phyloP scores from a whole-genome alignment of 1,284 basidiomycete species.

The Rhizopogon parksii region DNA sequence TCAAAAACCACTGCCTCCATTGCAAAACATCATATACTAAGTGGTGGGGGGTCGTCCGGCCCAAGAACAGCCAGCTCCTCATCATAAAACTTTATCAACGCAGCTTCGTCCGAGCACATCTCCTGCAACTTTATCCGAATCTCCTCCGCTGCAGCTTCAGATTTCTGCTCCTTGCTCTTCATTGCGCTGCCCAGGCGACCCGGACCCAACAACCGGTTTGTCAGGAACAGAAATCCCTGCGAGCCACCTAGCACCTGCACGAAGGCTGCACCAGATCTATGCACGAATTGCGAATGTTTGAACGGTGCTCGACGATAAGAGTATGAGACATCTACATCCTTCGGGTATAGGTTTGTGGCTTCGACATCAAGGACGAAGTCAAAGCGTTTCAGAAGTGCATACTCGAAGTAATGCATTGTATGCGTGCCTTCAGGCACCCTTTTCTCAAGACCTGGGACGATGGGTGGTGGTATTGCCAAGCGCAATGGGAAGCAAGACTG shows the following conservation, averaged over 20 bases:
- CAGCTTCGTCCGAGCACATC: constrained; percentile 59
- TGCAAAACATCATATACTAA: constrained; percentile 33
- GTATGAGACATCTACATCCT: constrained; percentile 79
- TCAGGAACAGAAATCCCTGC: constrained; percentile 80
- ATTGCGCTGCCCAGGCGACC: constrained; percentile 51
- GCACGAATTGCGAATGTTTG: constrained; percentile 83
- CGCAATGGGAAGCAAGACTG: constrained; percentile 81
- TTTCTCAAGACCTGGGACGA: constrained; percentile 61
- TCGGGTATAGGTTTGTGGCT: constrained; percentile 68
- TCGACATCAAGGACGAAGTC: constrained; percentile 87
- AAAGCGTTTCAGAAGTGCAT: constrained; percentile 68
- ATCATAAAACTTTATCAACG: constrained; percentile 63
- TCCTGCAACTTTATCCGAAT: constrained; percentile 53
- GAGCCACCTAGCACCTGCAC: constrained; percentile 77
- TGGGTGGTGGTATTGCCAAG: constrained; percentile 66
- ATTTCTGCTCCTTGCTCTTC: constrained; percentile 45
- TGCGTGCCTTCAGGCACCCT: constrained; percentile 62
- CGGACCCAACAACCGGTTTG: constrained; percentile 73
- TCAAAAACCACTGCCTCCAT: constrained; percentile 6
- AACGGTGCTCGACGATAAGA: constrained; percentile 77
- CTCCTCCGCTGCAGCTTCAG: constrained; percentile 48
- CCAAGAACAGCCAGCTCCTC: constrained; percentile 53
- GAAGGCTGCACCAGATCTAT: constrained; percentile 80
- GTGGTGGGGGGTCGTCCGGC: constrained; percentile 58
- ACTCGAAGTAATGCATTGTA: constrained; percentile 71